These are phyloP conservation scores for Coemansia sp. DNA, from an alignment of 192 early-diverging fungal species.

Conservation along the genomic window DNA sequence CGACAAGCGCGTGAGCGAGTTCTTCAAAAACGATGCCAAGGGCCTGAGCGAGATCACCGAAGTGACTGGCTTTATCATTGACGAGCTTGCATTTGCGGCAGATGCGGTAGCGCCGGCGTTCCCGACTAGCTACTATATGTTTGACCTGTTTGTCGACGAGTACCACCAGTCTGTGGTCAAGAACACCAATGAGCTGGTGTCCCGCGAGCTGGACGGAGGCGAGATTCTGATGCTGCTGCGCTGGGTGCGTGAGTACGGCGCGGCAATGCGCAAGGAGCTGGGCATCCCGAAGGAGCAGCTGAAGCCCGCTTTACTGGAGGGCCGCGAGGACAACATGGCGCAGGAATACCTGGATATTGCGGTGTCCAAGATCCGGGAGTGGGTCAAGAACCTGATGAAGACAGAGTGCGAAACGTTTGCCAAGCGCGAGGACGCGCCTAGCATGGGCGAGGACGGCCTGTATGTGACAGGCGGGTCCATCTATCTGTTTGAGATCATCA, in stretches of 20 bases:
- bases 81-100: constrained; percentile 84
- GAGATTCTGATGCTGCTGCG: constrained; percentile 81
- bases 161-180: constrained; percentile 93
- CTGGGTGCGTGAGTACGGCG: constrained; percentile 92
- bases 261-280: constrained; percentile 81
- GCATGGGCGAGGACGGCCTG: constrained; percentile 71
- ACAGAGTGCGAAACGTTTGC: constrained; percentile 78
- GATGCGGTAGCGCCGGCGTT: constrained; percentile 87
- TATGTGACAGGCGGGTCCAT: constrained; percentile 83
- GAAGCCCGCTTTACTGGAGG: constrained; percentile 87
- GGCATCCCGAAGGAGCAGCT: constrained; percentile 85
- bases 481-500: constrained; percentile 93
- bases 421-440: constrained; percentile 61
- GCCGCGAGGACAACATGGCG: constrained; percentile 85
- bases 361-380: constrained; percentile 81
- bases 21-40: constrained; percentile 60
- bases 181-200: constrained; percentile 70
- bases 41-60: constrained; percentile 45
- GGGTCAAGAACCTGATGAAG: constrained; percentile 88
- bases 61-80: constrained; percentile 78
- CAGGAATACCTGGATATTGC: constrained; percentile 92
- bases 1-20: constrained; percentile 36
- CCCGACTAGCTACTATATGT: constrained; percentile 91
- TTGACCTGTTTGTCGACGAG: constrained; percentile 90
- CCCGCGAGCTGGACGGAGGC: constrained; percentile 23